A percentile compares a stretch with the other conserved stretches of the same genome.
Conservation (phyloP, 2,329 filamentous ascomycete species). For the Cladosporium sp. region DNA sequence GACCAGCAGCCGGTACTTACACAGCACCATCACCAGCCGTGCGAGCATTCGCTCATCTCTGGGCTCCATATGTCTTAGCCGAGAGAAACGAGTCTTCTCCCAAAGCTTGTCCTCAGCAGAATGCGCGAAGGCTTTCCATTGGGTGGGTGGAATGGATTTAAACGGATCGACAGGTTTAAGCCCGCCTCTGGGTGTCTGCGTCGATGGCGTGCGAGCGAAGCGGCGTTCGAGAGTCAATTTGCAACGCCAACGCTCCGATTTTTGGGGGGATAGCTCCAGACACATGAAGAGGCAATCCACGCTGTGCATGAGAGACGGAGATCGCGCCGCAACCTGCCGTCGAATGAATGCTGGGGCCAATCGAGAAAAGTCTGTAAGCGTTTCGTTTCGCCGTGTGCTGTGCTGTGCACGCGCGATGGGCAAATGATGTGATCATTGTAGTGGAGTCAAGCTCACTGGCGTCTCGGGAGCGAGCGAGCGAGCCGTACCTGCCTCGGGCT, state of each 20-base stretch:
- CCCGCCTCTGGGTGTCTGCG: slow-evolving; percentile 7
- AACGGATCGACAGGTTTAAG: slow-evolving; percentile 16
- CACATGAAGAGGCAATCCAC: not conserved
- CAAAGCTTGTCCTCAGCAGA: not conserved
- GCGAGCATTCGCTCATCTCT: slow-evolving; percentile 1
- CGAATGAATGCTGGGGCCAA: slow-evolving; percentile 1
- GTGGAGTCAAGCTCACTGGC: slow-evolving; percentile 13
- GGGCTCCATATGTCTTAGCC: slow-evolving; percentile 19
- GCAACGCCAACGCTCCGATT: not conserved
- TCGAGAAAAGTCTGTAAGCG: slow-evolving; percentile 14
- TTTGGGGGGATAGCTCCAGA: not conserved
- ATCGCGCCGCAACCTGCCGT: not conserved
- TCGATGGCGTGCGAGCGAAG: slow-evolving; percentile 16
- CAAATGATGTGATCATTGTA: slow-evolving; percentile 9
- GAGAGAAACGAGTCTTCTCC: slow-evolving; percentile 1
- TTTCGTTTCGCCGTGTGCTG: slow-evolving; percentile 2
- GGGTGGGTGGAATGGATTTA: not conserved
- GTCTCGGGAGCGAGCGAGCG: not conserved
- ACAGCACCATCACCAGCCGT: slow-evolving; percentile 4
- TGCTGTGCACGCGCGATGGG: not conserved
- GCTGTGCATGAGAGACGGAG: not conserved
- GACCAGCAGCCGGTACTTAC: slow-evolving; percentile 2
- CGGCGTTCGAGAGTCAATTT: slow-evolving; percentile 1
- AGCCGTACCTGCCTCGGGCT: not conserved
- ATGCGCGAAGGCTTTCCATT: not conserved